A percentile compares a stretch with the other conserved stretches of the same genome.
Evolutionary conservation across 495 filamentous ascomycete species (phyloP).

Genomic region (Neurospora sp.): DNA sequence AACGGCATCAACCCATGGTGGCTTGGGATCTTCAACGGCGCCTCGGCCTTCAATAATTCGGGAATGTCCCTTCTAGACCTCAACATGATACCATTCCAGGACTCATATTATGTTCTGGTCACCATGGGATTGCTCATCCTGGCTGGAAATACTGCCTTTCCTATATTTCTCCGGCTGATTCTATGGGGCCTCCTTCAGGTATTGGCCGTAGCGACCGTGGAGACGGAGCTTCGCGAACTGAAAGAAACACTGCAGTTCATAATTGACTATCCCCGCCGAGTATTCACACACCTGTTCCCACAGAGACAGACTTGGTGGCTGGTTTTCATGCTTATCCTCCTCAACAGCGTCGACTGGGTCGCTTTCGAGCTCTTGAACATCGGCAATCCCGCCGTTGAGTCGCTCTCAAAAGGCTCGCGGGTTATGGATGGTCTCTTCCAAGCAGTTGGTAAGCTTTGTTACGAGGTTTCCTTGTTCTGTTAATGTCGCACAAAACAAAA

Average conservation of each 20-base stretch:
- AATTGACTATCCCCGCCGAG: conserved; percentile 66
- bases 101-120: conserved; percentile 58
- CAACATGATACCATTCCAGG: conserved; percentile 68
- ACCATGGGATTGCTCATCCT: conserved; percentile 71
- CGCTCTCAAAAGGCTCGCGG: conserved; percentile 46
- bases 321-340: conserved; percentile 54
- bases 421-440: conserved; percentile 78
- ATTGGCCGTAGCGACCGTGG: conserved; percentile 16
- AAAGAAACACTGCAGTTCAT: conserved; percentile 69
- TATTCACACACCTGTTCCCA: conserved; percentile 80
- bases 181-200: conserved; percentile 50
- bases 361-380: conserved; percentile 74
- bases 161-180: conserved; percentile 68
- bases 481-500: not conserved
- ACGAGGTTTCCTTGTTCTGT: not conserved
- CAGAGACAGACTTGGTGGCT: conserved; percentile 72
- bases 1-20: conserved; percentile 62
- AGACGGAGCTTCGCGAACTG: conserved; percentile 22
- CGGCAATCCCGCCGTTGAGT: conserved; percentile 52
- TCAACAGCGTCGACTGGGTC: conserved; percentile 77
- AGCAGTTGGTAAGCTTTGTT: conserved; percentile 40
- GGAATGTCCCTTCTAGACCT: conserved; percentile 78
- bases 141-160: conserved; percentile 72
- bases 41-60: conserved; percentile 78
- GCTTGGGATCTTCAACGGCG: conserved; percentile 58